These are phyloP conservation scores for Ustilago curta DNA, from an alignment of 1,284 basidiomycete genomes.

Conservation along the genomic window DNA sequence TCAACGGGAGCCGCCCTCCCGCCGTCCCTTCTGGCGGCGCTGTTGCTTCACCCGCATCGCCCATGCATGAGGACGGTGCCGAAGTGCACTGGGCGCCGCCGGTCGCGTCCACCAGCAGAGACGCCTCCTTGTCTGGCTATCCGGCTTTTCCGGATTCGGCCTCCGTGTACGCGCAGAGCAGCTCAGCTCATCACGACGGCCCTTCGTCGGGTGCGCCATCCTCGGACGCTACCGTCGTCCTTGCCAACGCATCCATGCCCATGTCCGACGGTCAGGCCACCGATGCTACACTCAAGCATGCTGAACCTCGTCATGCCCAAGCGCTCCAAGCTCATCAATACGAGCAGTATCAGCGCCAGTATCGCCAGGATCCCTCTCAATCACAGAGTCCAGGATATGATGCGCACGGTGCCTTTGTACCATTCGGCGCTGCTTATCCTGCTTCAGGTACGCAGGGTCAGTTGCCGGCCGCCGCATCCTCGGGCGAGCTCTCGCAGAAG, in stretches of 20 bases:
- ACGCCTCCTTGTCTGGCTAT: conserved; percentile 48
- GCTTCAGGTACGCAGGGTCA: conserved; percentile 8
- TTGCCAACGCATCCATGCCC: conserved; percentile 23
- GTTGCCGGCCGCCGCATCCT: conserved; percentile 24
- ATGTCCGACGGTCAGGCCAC: conserved; percentile 32
- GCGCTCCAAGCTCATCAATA: conserved; percentile 42
- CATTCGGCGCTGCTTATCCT: conserved; percentile 14
- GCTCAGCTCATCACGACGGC: conserved; percentile 40
- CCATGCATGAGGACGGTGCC: conserved; percentile 48
- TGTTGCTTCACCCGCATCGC: conserved; percentile 35
- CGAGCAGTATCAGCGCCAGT: conserved; percentile 44
- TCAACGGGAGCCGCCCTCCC: conserved; percentile 24
- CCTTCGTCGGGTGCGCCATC: conserved; percentile 23
- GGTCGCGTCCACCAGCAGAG: conserved; percentile 18
- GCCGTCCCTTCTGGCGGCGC: conserved; percentile 1
- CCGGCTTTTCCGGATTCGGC: conserved; percentile 62
- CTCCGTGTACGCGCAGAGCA: conserved; percentile 49
- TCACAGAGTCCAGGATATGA: conserved; percentile 31
- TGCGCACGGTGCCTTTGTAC: conserved; percentile 23
- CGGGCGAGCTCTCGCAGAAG: conserved; percentile 43
- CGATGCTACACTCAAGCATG: conserved; percentile 31
- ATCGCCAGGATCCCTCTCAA: conserved; percentile 25
- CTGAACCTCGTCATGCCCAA: conserved; percentile 24
- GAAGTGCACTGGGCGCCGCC: conserved; percentile 50
- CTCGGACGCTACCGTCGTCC: conserved; percentile 27